Base-by-base conservation (phyloP, 129 eudicot genomes). In the Tagetes erecta region DNA sequence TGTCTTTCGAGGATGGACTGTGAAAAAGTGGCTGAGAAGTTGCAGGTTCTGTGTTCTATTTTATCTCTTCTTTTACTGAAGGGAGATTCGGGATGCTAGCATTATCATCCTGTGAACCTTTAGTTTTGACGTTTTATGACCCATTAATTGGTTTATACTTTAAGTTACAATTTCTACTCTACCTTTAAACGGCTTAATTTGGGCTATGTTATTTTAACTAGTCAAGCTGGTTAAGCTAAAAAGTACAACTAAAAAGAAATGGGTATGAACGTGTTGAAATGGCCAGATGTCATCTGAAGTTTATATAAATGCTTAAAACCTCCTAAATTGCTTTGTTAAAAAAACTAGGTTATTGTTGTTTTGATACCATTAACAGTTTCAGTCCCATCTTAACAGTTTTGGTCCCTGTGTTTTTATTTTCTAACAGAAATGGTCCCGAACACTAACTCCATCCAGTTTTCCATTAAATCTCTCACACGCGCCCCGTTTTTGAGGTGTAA, bases 1-100 rank as follows among this genome's bases (percentile, higher is more conserved):
- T 95, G 99, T 79, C 99, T 95, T 76, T 95, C 99, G 3, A 91
- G 96, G 81, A 88, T 88, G 96, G 99, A 95, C 77, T 95, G 99
- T 76, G 99, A 95, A 82, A 95, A 91, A 83, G 99, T 91, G 67
- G 99, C 99, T 74, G 99, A 89, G 75, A 88, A 84, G 82, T 81
- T 95, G 71, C 81, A 85, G 99, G 99, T 91, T 50, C 59, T 35
- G 69, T 38, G 55, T 52, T 65, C 35, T 51, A 37, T 52, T 30
- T 38, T 39, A 65, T 53, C 12, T 65, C 44, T 9, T 14, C 13
- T 35, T 56, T 44, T 58, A 35, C 42, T 42, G 30, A 12, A 9
- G 30, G 14, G 5, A 73, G 45, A 13, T 57, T 27, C 51, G 37
- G 64, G 58, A 59, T 58, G 57, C 33, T 53, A 11, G 67, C 30